phyloP scores from a whole-genome alignment of 2,329 filamentous ascomycete species.

The Pyricularia grisea region DNA sequence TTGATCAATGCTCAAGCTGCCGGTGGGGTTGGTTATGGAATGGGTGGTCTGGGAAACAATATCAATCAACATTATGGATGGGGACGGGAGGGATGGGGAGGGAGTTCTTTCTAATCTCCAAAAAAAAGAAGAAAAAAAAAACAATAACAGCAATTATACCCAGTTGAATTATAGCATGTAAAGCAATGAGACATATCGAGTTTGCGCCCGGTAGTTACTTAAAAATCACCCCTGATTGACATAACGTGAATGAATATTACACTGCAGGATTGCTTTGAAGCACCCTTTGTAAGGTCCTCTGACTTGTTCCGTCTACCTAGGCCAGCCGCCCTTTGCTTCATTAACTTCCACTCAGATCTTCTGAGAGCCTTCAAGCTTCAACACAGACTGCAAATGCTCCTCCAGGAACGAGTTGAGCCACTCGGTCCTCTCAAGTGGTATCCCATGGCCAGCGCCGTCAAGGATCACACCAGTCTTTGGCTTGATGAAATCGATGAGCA shows the following conservation, averaged over 20 bases:
- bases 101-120: not conserved
- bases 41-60: not conserved
- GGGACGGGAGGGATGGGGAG: not conserved
- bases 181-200: not conserved
- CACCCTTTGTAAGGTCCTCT: not conserved
- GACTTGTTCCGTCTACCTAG: not conserved
- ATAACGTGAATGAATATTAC: not conserved
- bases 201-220: not conserved
- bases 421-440: constrained; percentile 58
- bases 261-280: not conserved
- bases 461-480: constrained; percentile 54
- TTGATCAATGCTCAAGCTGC: constrained; percentile 30
- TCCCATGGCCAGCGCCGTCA: constrained; percentile 67
- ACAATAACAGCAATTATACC: not conserved
- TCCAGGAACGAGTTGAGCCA: constrained; percentile 61
- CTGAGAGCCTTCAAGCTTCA: not conserved
- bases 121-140: no score
- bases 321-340: not conserved
- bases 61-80: not conserved
- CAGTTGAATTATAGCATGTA: not conserved
- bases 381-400: constrained; percentile 39
- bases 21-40: not conserved
- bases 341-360: not conserved
- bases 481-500: constrained; percentile 54
- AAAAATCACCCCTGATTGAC: not conserved